phyloP scores from a whole-genome alignment of 2,329 filamentous ascomycete species.

The Cladosporium sp. region DNA sequence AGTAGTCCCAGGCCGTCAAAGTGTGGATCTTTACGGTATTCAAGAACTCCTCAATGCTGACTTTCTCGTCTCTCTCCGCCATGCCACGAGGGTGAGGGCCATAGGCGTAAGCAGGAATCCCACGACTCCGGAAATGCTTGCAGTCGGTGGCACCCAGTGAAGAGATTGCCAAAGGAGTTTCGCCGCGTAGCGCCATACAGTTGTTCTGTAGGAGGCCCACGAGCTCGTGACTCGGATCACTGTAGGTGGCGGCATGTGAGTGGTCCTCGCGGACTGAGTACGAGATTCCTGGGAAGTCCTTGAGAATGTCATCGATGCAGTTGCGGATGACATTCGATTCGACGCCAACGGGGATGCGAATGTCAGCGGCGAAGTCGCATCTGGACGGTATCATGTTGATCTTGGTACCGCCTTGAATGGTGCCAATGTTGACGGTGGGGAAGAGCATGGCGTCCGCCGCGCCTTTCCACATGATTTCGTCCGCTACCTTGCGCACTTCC shows the following conservation, averaged over 20 bases:
- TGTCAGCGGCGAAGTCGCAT: slow-evolving; percentile 38
- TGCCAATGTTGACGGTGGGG: slow-evolving; percentile 40
- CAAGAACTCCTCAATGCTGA: slow-evolving; percentile 30
- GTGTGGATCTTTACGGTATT: slow-evolving; percentile 29
- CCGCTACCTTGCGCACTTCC: slow-evolving; percentile 30
- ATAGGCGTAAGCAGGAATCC: slow-evolving; percentile 37
- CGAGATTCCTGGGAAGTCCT: slow-evolving; percentile 27
- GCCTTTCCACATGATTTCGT: slow-evolving; percentile 36
- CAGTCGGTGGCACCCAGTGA: slow-evolving; percentile 39
- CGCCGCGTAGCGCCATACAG: slow-evolving; percentile 22
- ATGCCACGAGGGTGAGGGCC: slow-evolving; percentile 30
- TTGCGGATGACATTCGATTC: slow-evolving; percentile 26
- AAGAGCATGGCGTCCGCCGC: slow-evolving; percentile 31
- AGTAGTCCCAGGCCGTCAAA: slow-evolving; percentile 31
- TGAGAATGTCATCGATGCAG: slow-evolving; percentile 27
- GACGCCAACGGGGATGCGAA: slow-evolving; percentile 39
- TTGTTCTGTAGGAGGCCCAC: too few relatives aligned
- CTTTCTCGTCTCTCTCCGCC: slow-evolving; percentile 26
- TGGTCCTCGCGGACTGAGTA: slow-evolving; percentile 32
- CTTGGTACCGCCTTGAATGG: slow-evolving; percentile 38
- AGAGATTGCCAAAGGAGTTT: slow-evolving; percentile 32
- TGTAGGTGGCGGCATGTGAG: slow-evolving; percentile 33
- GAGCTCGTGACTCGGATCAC: slow-evolving; percentile 33
- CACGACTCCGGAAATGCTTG: slow-evolving; percentile 38
- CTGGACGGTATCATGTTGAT: slow-evolving; percentile 41